These are phyloP conservation scores for Metschnikowia continentalis DNA, from an alignment of 805 yeast species.

Conservation along the genomic window DNA sequence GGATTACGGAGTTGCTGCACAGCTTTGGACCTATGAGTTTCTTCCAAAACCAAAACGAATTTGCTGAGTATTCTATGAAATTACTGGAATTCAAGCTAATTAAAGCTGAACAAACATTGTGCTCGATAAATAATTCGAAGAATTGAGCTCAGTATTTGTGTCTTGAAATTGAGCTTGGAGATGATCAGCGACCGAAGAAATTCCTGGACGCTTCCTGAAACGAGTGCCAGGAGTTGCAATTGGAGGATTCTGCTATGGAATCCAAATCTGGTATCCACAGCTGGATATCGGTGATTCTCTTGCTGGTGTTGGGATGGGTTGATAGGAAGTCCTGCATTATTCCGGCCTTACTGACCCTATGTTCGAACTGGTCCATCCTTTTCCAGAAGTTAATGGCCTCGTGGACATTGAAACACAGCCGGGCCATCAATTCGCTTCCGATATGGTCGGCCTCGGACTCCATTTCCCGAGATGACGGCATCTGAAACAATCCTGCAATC, in stretches of 20 bases:
- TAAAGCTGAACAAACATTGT: no score
- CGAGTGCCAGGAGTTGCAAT: constrained; percentile 28
- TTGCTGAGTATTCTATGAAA: not conserved
- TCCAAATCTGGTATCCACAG: constrained; percentile 64
- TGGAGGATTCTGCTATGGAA: constrained; percentile 36
- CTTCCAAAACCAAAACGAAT: constrained; percentile 6
- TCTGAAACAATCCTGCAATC: constrained; percentile 54
- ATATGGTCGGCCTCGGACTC: constrained; percentile 95
- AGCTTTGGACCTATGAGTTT: constrained; percentile 14
- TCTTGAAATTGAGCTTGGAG: no score
- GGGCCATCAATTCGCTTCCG: constrained; percentile 87
- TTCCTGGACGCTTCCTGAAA: constrained; percentile 15
- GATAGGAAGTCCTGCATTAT: constrained; percentile 61
- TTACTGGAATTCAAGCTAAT: no score
- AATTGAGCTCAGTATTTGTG: no score
- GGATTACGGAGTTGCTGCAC: constrained; percentile 8
- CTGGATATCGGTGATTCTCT: constrained; percentile 63
- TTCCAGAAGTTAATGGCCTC: constrained; percentile 79
- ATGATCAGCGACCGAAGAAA: constrained; percentile 8
- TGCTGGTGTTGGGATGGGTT: constrained; percentile 85
- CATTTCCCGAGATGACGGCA: constrained; percentile 90
- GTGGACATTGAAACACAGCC: constrained; percentile 78
- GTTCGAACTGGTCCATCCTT: constrained; percentile 56
- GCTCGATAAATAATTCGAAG: no score
- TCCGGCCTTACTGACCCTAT: constrained; percentile 11